These are phyloP conservation scores for Phytophthora crassamura DNA, from an alignment of 352 stramenopile species.

Conservation along the genomic window DNA sequence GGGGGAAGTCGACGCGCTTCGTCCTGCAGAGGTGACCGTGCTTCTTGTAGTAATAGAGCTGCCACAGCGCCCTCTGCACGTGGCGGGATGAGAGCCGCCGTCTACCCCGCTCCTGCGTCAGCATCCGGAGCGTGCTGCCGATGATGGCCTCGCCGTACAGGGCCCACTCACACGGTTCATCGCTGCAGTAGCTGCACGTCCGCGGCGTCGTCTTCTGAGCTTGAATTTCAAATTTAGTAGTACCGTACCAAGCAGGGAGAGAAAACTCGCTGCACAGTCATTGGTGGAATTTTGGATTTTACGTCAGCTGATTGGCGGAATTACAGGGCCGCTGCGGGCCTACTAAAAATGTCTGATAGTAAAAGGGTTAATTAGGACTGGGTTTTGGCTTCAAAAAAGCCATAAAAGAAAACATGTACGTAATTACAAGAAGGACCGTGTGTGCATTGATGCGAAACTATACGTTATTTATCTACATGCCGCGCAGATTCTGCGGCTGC, in stretches of 20 bases:
- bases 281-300: not conserved
- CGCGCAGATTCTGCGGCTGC: no score
- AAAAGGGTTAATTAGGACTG: no score
- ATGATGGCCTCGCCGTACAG: conserved; percentile 2
- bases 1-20: not conserved
- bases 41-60: conserved; percentile 12
- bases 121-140: conserved; percentile 8
- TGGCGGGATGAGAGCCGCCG: no score
- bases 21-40: not conserved
- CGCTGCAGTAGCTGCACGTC: conserved; percentile 6
- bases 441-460: no score
- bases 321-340: not conserved
- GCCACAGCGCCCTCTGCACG: no score
- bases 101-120: no score
- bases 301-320: no score
- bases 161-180: conserved; percentile 1
- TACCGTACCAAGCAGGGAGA: conserved; percentile 5
- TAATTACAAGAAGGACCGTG: no score
- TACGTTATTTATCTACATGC: no score
- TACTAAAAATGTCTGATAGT: not conserved
- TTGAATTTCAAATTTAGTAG: conserved; percentile 2
- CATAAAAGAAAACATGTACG: no score
- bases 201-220: not conserved
- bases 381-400: no score
- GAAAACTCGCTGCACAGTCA: no score